phyloP scores from a whole-genome alignment of 768 basidiomycete genomes.

The Phylloporus arenicola region DNA sequence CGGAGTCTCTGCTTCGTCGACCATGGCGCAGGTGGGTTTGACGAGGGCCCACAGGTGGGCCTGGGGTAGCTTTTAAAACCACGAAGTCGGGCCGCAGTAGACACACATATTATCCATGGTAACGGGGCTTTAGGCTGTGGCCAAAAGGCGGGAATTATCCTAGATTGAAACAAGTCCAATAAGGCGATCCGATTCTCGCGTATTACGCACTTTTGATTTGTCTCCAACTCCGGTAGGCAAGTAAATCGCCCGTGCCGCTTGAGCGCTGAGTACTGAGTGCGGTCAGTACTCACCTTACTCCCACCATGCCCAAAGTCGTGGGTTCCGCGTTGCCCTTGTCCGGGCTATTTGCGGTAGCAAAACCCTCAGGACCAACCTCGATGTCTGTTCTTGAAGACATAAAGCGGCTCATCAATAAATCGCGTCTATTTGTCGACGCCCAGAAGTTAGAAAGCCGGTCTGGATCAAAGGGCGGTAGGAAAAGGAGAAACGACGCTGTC shows the following conservation, averaged over 20 bases:
- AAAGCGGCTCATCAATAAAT: slow-evolving; percentile 71
- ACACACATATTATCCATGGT: not conserved
- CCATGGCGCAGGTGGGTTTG: not conserved
- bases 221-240: not conserved
- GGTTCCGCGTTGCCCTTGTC: slow-evolving; percentile 58
- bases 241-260: not conserved
- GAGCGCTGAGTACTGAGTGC: not conserved
- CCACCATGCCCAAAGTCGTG: slow-evolving; percentile 61
- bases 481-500: slow-evolving; percentile 39
- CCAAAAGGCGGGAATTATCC: not conserved
- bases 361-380: slow-evolving; percentile 89
- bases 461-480: slow-evolving; percentile 38
- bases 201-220: not conserved
- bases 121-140: not conserved
- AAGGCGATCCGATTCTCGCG: not conserved
- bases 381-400: slow-evolving; percentile 87
- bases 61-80: not conserved
- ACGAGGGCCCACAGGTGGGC: not conserved
- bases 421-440: slow-evolving; percentile 68
- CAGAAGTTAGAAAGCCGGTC: slow-evolving; percentile 50
- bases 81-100: not conserved
- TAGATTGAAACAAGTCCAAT: not conserved
- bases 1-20: slow-evolving; percentile 4
- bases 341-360: slow-evolving; percentile 80
- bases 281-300: too few species aligned